Percentiles rank a stretch among this genome's conserved stretches.
These are phyloP conservation scores for Adansonia madagascariensis DNA, from an alignment of 441 rosid genomes.

Conservation along the genomic window DNA sequence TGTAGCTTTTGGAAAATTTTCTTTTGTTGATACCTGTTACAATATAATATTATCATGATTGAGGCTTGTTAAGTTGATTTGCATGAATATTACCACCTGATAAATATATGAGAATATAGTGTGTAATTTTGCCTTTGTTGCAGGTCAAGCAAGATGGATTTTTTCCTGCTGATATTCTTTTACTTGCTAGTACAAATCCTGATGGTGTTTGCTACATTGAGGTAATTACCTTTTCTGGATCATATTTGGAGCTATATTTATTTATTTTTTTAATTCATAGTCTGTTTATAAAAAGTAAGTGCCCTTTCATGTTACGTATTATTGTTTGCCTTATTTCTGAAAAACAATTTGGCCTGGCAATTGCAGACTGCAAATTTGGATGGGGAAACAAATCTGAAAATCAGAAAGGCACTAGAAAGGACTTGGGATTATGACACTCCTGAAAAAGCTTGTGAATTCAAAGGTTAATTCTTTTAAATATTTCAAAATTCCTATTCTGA, in stretches of 20 bases:
- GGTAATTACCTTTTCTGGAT: conserved; percentile 47
- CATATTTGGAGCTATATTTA: background rate
- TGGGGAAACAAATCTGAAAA: conserved; percentile 99
- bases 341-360: conserved; percentile 25
- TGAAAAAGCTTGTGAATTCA: conserved; percentile 86
- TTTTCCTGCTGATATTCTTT: conserved; percentile 95
- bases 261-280: background rate
- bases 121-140: conserved; percentile 35
- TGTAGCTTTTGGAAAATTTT: background rate
- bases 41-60: background rate
- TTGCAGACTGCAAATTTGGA: conserved; percentile 97
- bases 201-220: conserved; percentile 97
- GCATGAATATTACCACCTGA: conserved; percentile 6
- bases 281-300: conserved; percentile 8
- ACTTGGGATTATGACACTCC: conserved; percentile 96
- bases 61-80: background rate
- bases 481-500: conserved; percentile 8
- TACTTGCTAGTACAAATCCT: conserved; percentile 86
- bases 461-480: conserved; percentile 52
- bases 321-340: background rate
- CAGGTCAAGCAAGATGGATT: conserved; percentile 95
- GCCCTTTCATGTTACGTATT: conserved; percentile 13
- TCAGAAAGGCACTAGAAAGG: conserved; percentile 95
- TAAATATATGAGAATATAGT: conserved; percentile 11
- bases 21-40: background rate